phyloP scores from a whole-genome alignment of 139 green algal genomes.

The Tetraselmis striata region DNA sequence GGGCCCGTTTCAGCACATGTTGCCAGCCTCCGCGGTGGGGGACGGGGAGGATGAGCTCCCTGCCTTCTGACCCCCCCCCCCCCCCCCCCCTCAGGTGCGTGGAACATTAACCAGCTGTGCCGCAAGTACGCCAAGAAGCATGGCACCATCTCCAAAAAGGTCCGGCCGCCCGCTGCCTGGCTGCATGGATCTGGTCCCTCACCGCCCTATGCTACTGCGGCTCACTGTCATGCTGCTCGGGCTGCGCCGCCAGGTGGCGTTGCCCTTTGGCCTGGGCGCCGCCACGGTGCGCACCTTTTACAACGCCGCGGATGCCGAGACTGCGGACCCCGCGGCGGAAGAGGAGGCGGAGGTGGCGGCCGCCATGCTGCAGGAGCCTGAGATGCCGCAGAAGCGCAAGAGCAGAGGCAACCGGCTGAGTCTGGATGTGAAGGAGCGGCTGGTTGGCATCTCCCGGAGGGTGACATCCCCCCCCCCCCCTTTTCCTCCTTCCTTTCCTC shows the following conservation, averaged over 20 bases:
- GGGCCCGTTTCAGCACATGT: no score
- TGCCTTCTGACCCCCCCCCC: no score
- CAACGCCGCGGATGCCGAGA: neutral
- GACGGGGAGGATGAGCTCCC: no score
- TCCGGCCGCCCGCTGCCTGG: no score
- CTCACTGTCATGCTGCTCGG: no score
- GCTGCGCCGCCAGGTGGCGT: neutral
- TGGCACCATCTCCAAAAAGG: neutral
- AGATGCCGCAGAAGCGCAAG: neutral
- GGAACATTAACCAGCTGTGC: neutral
- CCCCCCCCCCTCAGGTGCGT: neutral
- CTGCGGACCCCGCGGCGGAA: neutral
- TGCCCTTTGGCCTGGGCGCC: neutral
- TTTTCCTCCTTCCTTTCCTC: neutral
- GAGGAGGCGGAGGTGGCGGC: neutral
- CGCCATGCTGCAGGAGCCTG: neutral
- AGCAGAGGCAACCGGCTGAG: neutral
- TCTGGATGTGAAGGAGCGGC: neutral
- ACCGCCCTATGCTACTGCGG: no score
- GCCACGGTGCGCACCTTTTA: neutral
- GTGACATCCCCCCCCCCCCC: neutral
- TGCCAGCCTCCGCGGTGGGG: no score
- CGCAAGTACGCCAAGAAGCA: neutral
- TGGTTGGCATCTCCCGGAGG: neutral
- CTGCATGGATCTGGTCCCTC: no score